Evolutionary conservation across 805 yeast genomes (phyloP).

Genomic region (Saccharomyces jurei): DNA sequence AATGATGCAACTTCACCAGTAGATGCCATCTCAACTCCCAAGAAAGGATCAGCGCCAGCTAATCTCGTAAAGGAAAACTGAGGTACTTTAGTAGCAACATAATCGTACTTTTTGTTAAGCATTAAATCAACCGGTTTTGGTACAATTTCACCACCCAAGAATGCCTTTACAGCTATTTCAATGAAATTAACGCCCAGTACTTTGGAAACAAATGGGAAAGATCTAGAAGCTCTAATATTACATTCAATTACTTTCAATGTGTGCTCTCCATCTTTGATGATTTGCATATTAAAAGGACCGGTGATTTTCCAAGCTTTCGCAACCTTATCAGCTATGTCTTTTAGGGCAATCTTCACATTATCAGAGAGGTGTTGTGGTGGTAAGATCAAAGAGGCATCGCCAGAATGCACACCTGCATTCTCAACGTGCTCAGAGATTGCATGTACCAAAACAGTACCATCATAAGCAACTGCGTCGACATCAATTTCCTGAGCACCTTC

Average conservation of each 20-base stretch:
- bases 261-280: constrained; percentile 67
- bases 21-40: constrained; percentile 98
- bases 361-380: constrained; percentile 82
- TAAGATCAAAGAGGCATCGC: constrained; percentile 91
- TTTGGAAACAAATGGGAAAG: constrained; percentile 98
- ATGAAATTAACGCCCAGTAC: constrained; percentile 92
- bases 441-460: constrained; percentile 85
- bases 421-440: constrained; percentile 97
- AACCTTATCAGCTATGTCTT: constrained; percentile 86
- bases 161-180: constrained; percentile 86
- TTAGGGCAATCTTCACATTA: constrained; percentile 59
- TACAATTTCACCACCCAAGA: constrained; percentile 57
- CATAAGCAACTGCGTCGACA: constrained; percentile 89
- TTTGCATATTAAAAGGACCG: constrained; percentile 98
- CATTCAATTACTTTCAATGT: constrained; percentile 94
- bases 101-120: constrained; percentile 54
- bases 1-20: constrained; percentile 99
- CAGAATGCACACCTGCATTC: constrained; percentile 97
- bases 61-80: constrained; percentile 97
- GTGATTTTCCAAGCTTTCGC: constrained; percentile 92
- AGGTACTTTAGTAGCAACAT: constrained; percentile 96
- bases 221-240: constrained; percentile 96
- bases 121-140: constrained; percentile 80
- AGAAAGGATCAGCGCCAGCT: constrained; percentile 98
- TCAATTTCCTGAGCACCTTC: constrained; percentile 96